Evolutionary conservation across 352 stramenopile species (phyloP).

Genomic region (Nothophytophthora sp.): DNA sequence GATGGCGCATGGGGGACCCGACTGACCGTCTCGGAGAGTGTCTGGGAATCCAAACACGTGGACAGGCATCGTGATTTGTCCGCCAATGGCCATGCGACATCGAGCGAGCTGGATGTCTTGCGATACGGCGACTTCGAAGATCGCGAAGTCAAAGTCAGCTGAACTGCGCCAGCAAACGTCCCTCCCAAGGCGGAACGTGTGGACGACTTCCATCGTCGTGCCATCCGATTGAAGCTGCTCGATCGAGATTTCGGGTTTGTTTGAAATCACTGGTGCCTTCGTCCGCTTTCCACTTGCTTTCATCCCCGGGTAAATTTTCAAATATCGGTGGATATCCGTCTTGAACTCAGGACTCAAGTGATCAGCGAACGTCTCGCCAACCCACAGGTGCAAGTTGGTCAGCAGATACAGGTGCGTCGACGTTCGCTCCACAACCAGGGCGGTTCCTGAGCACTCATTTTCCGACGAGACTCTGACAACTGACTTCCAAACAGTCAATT

Average conservation of each 20-base stretch:
- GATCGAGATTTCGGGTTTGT: conserved; percentile 15
- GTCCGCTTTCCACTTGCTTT: conserved; percentile 22
- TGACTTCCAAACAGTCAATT: conserved; percentile 34
- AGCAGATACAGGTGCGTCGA: conserved; percentile 30
- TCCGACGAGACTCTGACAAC: conserved; percentile 28
- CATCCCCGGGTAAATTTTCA: conserved; percentile 12
- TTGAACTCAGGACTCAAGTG: conserved; percentile 31
- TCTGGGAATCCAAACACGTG: conserved; percentile 32
- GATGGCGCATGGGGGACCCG: conserved; percentile 25
- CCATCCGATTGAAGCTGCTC: conserved; percentile 18
- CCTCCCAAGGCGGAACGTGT: too few species aligned
- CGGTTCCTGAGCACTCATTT: conserved; percentile 23
- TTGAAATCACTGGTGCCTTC: conserved; percentile 13
- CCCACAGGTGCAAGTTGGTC: conserved; percentile 36
- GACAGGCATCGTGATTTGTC: conserved; percentile 19
- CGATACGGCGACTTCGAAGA: too few species aligned
- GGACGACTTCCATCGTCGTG: too few species aligned
- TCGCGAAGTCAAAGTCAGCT: too few species aligned
- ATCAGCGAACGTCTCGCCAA: conserved; percentile 15
- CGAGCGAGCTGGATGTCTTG: too few species aligned
- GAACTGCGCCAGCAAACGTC: too few species aligned
- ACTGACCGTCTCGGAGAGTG: conserved; percentile 8
- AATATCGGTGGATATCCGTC: conserved; percentile 28
- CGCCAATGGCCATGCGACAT: conserved; percentile 7
- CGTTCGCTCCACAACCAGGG: conserved; percentile 34